Evolutionary conservation across 768 basidiomycete species (phyloP), one percentile per base, ranked within the genome.

Genomic region (Chalciporus piperatus): DNA sequence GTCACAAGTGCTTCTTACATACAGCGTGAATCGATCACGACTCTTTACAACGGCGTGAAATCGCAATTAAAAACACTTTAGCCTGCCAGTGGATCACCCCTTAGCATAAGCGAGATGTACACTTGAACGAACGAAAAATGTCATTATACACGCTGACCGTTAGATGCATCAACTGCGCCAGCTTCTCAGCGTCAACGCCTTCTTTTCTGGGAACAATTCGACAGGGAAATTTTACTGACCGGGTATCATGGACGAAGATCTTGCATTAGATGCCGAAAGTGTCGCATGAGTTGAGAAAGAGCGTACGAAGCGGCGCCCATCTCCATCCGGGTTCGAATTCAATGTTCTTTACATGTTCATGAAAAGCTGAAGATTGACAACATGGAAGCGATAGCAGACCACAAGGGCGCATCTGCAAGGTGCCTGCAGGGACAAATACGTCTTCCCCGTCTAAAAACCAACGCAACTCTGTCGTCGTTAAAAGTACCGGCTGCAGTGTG

Each of bases 341-440:
- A 2, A 55, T 51, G 4, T 42, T 42, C 19, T 51, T 51, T 4
- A 76, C 73, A 45, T 65, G 53, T 19, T 48, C 56, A 39, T 72
- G 13, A 35, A 35, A 16, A 16, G 28, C 71, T 2, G 56, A 78
- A 73, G 6, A 65, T 57, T 5, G 75, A 62, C 12, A 76, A 60
- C 27, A 74, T 64, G 28, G 64, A 70, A 13, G 67, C 53, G 6
- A 76, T 67, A 41, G 66, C 69, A 19, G 74, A 54, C 59, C 74
- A 76, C 42, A 74, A 28, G 0, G 70, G 66, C 42, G 64, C 58
- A 42, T 71, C 65, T 0, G 69, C 74, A 4, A 76, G 45, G 50
- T 72, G 51, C 2, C 66, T 65, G 9, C 75, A 74, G 7, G 72
- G 73, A 41, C 75, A 76, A 11, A 71, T 69, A 51, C 51, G 54